Conservation (phyloP, 192 early-diverging fungal species). For the Pilobolus umbonatus region DNA sequence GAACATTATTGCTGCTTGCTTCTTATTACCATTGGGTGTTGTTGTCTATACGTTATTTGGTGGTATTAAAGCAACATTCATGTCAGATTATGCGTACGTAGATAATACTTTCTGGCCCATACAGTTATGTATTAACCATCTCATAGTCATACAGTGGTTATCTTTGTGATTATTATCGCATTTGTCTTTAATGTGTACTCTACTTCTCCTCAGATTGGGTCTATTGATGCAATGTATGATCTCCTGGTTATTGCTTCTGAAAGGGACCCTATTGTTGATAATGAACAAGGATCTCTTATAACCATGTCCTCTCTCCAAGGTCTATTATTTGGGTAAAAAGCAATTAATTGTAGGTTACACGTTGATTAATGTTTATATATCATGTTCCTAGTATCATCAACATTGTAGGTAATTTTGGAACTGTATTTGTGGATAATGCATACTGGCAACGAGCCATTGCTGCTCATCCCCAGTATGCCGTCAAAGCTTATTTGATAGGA, state of each 20-base stretch:
- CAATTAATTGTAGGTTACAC: neutral
- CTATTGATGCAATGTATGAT: slow-evolving; percentile 63
- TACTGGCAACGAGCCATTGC: slow-evolving; percentile 77
- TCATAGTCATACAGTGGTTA: slow-evolving; percentile 56
- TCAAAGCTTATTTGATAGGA: slow-evolving; percentile 67
- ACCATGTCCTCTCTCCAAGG: slow-evolving; percentile 63
- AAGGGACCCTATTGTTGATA: slow-evolving; percentile 51
- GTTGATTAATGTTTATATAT: neutral
- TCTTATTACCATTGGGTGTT: slow-evolving; percentile 66
- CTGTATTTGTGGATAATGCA: slow-evolving; percentile 68
- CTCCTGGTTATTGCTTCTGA: slow-evolving; percentile 47
- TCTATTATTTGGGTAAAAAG: slow-evolving; percentile 52
- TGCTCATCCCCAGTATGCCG: slow-evolving; percentile 58
- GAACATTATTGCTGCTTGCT: slow-evolving; percentile 55
- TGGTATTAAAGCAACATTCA: slow-evolving; percentile 70
- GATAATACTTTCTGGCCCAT: neutral
- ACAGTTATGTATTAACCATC: neutral
- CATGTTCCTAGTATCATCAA: slow-evolving; percentile 52
- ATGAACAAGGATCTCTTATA: slow-evolving; percentile 54
- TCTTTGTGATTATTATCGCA: slow-evolving; percentile 64
- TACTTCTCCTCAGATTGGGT: slow-evolving; percentile 55
- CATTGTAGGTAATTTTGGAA: slow-evolving; percentile 74
- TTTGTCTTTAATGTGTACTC: slow-evolving; percentile 67
- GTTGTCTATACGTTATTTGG: slow-evolving; percentile 62
- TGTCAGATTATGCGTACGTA: slow-evolving; percentile 57